These are phyloP conservation scores for Batkoa obscura DNA, from an alignment of 371 early-diverging fungal species.

Conservation along the genomic window DNA sequence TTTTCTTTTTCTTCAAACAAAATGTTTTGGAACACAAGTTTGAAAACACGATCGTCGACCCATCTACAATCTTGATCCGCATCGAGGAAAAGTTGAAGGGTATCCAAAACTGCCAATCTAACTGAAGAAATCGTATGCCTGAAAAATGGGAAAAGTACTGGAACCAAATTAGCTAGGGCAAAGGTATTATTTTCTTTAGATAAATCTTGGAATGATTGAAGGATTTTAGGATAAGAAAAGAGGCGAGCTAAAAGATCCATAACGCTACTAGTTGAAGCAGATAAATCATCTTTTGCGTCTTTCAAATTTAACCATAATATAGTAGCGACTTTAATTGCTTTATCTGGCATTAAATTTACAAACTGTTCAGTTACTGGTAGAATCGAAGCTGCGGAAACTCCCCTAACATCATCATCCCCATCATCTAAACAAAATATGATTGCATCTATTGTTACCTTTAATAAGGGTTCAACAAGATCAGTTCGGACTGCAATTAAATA, in stretches of 20 bases:
- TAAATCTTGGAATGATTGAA: slow-evolving; percentile 23
- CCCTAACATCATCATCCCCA: slow-evolving; percentile 82
- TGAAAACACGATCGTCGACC: slow-evolving; percentile 54
- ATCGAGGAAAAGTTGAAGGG: slow-evolving; percentile 54
- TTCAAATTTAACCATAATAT: slow-evolving; percentile 74
- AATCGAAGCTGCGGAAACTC: slow-evolving; percentile 76
- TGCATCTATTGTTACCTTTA: slow-evolving; percentile 34
- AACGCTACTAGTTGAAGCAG: slow-evolving; percentile 77
- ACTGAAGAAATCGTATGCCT: slow-evolving; percentile 81
- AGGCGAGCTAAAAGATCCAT: slow-evolving; percentile 84
- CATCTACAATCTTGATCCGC: slow-evolving; percentile 41
- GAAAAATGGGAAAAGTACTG: slow-evolving; percentile 80
- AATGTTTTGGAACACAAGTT: slow-evolving; percentile 75
- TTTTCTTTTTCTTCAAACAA: slow-evolving; percentile 63
- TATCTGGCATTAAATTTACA: slow-evolving; percentile 38
- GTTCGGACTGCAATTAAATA: slow-evolving; percentile 82
- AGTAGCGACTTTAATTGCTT: slow-evolving; percentile 45
- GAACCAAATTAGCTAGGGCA: slow-evolving; percentile 46
- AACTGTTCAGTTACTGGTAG: slow-evolving; percentile 71
- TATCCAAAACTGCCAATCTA: slow-evolving; percentile 59
- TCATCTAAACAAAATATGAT: slow-evolving; percentile 39
- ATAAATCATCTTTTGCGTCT: slow-evolving; percentile 71
- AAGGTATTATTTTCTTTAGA: slow-evolving; percentile 11
- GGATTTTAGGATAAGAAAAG: slow-evolving; percentile 37
- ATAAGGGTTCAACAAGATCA: slow-evolving; percentile 53